Base-by-base conservation (phyloP, 2,329 filamentous ascomycete species). In the Didymella segeticola region DNA sequence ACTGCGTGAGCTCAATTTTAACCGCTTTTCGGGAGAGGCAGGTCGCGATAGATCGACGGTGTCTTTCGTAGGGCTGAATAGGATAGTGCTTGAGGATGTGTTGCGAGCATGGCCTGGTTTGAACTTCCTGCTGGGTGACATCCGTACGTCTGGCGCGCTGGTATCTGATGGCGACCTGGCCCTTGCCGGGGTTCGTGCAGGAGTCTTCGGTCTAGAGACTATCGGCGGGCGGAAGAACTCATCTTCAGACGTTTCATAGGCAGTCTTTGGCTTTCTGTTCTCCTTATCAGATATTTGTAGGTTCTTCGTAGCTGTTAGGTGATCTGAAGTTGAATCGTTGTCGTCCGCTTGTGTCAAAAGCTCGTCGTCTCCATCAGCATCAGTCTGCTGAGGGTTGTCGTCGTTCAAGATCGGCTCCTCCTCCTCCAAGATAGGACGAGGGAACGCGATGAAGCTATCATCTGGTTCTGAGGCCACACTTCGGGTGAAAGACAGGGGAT, bases 311-410 rank as follows among this genome's bases (percentile, higher is more conserved):
- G 56, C 66, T 2, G 58, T 55, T 27, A 63, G 58, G 37, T 53
- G 58, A 39, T 66, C 63, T 2, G 73, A 72, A 7, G 69, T 72
- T 5, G 59, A 64, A 22, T 63, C 61, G n/a, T 75, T 76, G n/a
- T 82, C 78, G 25, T 82, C 79, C 26, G 87, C 86, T 51, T 93
- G 89, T 3, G 89, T 93, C 11, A 90, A 83, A n/a, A 93, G 79
- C 72, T 97, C 93, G 65, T 96, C 93, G 66, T 97, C 93, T 0
- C 91, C 91, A 69, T 96, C 91, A 6, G 88, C 90, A 66, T 95
- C 91, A 0, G 90, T 92, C 53, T 92, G 86, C 66, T 77, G 82
- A 36, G 81, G 77, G 33, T 79, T 59, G 53, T 82, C 72, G 52
- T 79, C 70, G 45, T 68, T 73, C n/a, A 72, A 63, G 5, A 64